Base-by-base conservation (phyloP, 352 stramenopile genomes). In the Globisporangium solare region DNA sequence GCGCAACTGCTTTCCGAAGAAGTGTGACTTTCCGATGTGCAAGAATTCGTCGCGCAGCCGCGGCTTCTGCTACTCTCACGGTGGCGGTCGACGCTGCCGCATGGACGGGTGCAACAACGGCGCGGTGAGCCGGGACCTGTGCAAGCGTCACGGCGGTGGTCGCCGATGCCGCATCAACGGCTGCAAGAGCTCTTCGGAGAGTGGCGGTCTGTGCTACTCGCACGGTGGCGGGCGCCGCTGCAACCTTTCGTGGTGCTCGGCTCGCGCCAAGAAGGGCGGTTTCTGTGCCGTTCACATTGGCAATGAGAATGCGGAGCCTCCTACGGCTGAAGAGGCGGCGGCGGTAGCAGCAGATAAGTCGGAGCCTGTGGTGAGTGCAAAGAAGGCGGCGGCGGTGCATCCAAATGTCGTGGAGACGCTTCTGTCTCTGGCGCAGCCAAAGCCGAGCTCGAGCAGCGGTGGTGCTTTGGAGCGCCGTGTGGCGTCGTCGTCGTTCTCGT, bases 11-110 rank as follows among this genome's bases (percentile, higher is more conserved):
- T 83, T 87, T 43, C 79, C 79, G 18, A 90, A 89, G 71, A 90
- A 90, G 56, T 91, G 81, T 62, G 79, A 89, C 66, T 91, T 91
- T 47, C 81, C 81, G 10, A 83, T 91, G 76, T 91, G 81, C 72
- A 88, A 88, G 66, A 91, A 91, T 76, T 84, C 72, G 57, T 86
- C 81, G 17, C 78, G 81, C 45, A 87, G 74, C 54, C 81, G 81
- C 42, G 81, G 81, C 47, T 91, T 89, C 63, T 91, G 80, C 61
- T 91, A 91, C 73, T 87, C 74, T 53, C 80, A 91, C 51, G 80
- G 80, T 17, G 80, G 80, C 10, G 80, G 80, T 1, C 68, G 80
- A 0, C 76, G 80, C 31, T 91, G 80, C 55, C 63, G 78, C 15
- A 71, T 89, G 43, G 74, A 88, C 50, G 73, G 70, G 24, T 91